phyloP scores from a whole-genome alignment of 129 eudicot species.

The Centaurea solstitialis region DNA sequence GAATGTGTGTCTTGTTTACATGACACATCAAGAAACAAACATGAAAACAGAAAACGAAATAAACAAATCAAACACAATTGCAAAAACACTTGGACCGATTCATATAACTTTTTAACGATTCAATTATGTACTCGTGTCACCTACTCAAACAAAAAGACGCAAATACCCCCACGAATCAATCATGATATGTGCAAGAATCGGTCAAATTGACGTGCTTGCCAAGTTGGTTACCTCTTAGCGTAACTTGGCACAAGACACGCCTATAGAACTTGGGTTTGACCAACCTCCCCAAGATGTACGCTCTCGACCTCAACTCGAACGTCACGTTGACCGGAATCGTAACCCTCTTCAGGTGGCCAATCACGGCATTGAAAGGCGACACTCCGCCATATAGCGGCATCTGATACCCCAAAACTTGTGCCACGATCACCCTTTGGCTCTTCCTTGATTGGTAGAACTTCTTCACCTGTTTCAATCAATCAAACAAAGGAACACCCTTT shows the following conservation, averaged over 20 bases:
- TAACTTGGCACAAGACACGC: conserved; percentile 60
- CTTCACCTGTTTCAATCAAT: conserved; percentile 49
- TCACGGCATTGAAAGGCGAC: conserved; percentile 51
- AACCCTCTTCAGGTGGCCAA: conserved; percentile 44
- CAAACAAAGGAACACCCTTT: conserved; percentile 13
- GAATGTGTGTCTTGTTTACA: neutral
- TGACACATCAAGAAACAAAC: neutral
- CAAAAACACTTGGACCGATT: neutral
- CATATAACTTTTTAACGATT: conserved; percentile 20
- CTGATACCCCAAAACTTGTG: conserved; percentile 56
- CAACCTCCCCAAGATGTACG: conserved; percentile 78
- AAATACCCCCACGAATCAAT: conserved; percentile 21
- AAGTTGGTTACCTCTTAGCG: conserved; percentile 61
- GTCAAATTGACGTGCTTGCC: conserved; percentile 65
- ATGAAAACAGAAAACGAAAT: neutral
- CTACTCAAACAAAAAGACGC: neutral
- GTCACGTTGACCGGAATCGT: conserved; percentile 73
- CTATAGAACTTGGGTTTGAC: conserved; percentile 82
- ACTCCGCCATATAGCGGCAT: conserved; percentile 84
- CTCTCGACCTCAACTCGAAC: conserved; percentile 73
- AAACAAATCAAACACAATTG: neutral
- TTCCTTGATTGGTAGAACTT: conserved; percentile 73
- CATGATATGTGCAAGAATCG: conserved; percentile 58
- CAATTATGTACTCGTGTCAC: conserved; percentile 29
- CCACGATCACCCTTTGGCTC: conserved; percentile 46